Conservation (phyloP, 164 flowering plant genomes). For the Annona squamosa region DNA sequence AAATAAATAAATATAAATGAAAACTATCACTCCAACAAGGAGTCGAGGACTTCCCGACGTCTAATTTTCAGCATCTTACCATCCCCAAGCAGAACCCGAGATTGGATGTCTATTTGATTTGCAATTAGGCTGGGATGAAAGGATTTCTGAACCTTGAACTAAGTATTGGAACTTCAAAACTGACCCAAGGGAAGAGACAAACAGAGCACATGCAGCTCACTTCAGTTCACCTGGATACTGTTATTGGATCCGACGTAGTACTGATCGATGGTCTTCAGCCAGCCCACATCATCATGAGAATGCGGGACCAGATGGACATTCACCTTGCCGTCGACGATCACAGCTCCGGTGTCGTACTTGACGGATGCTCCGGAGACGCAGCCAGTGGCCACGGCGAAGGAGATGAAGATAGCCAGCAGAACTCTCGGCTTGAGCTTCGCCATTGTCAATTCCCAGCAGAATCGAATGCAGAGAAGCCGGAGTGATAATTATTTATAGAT, state of each 20-base stretch:
- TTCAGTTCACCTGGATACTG: conserved; percentile 52
- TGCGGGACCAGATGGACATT: conserved; percentile 90
- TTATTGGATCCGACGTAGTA: conserved; percentile 80
- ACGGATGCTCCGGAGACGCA: conserved; percentile 2
- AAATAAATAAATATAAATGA: not conserved
- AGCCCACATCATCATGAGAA: conserved; percentile 87
- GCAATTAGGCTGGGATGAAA: too few relatives aligned
- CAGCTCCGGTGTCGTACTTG: conserved; percentile 47
- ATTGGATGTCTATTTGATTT: too few relatives aligned
- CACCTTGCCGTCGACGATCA: conserved; percentile 48
- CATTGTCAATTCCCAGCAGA: not conserved
- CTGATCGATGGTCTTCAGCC: conserved; percentile 93
- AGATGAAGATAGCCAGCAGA: not conserved
- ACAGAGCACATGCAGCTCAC: too few relatives aligned
- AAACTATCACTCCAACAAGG: not conserved
- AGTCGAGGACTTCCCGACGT: too few relatives aligned
- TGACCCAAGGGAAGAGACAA: too few relatives aligned
- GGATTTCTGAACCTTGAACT: too few relatives aligned
- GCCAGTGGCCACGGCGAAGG: not conserved
- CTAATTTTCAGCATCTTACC: too few relatives aligned
- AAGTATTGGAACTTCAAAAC: too few relatives aligned
- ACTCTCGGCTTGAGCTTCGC: not conserved
- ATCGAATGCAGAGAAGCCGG: not conserved
- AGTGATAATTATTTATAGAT: not conserved
- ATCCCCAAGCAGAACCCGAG: too few relatives aligned